Percentiles rank a stretch among this genome's conserved stretches.
These are phyloP conservation scores for Aristolochia californica DNA, from an alignment of 164 flowering plant genomes.

Conservation along the genomic window DNA sequence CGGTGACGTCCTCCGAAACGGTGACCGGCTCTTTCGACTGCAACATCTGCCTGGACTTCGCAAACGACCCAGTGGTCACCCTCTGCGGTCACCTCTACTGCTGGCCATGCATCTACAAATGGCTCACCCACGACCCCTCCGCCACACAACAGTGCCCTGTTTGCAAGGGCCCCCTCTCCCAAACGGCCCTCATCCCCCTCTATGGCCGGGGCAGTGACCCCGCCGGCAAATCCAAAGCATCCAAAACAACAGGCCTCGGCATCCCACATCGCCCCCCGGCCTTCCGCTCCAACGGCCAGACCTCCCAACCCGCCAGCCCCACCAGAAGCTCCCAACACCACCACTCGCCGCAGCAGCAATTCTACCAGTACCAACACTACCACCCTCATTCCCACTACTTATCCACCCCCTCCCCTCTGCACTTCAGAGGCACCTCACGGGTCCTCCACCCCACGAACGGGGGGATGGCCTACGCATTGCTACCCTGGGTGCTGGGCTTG, in stretches of 20 bases:
- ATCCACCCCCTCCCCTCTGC: neutral
- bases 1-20: neutral
- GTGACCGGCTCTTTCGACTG: conserved; percentile 49
- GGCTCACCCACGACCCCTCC: conserved; percentile 39
- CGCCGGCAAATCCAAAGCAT: conserved; percentile 6
- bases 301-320: conserved; percentile 5
- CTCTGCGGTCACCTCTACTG: conserved; percentile 85
- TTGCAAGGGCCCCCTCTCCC: conserved; percentile 52
- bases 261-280: conserved; percentile 52
- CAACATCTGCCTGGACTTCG: conserved; percentile 73
- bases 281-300: conserved; percentile 10
- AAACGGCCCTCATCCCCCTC: conserved; percentile 53
- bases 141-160: conserved; percentile 46
- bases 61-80: conserved; percentile 71
- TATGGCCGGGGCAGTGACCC: conserved; percentile 46
- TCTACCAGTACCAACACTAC: no score
- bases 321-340: conserved; percentile 5
- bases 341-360: conserved; percentile 19
- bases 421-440: conserved; percentile 7
- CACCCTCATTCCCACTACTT: conserved; percentile 10
- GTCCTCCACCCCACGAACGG: conserved; percentile 27
- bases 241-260: conserved; percentile 11
- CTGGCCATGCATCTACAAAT: conserved; percentile 87
- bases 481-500: conserved; percentile 29
- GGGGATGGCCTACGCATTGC: conserved; percentile 31